Conservation (phyloP, 2,329 filamentous ascomycete species). For the Venturia aucupariae region DNA sequence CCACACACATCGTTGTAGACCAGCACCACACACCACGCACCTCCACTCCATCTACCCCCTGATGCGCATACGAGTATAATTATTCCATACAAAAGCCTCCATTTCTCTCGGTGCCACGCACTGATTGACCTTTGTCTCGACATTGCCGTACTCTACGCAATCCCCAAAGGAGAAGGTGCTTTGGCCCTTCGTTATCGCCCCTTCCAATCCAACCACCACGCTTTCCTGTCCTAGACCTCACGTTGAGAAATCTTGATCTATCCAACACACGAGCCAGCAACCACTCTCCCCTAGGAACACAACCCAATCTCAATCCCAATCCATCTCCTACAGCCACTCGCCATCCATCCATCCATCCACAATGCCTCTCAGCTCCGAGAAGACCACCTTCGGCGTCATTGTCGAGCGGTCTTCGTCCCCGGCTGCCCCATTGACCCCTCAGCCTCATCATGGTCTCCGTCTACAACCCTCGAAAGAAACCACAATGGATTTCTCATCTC, state of each 20-base stretch:
- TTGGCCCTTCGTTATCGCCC: not conserved
- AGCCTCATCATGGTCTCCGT: slow-evolving; percentile 21
- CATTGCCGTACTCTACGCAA: not conserved
- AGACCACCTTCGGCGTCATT: slow-evolving; percentile 35
- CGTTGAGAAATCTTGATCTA: not conserved
- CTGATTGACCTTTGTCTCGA: not conserved
- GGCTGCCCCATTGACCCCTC: slow-evolving; percentile 14
- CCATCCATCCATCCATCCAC: not conserved
- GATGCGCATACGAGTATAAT: not conserved
- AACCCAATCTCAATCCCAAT: not conserved
- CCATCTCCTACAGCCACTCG: not conserved
- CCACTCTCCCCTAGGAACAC: not conserved
- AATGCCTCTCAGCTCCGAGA: slow-evolving; percentile 14
- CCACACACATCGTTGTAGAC: not conserved
- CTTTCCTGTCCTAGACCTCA: not conserved
- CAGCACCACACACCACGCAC: not conserved
- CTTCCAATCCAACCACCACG: not conserved
- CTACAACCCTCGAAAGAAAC: slow-evolving; percentile 26
- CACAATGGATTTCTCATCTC: slow-evolving; percentile 24
- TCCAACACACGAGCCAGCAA: not conserved
- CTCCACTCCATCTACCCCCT: not conserved
- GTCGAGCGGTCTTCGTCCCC: slow-evolving; percentile 25
- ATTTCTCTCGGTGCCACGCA: not conserved
- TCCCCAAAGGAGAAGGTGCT: not conserved
- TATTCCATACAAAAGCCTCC: not conserved